These are phyloP conservation scores for Lentithecium fluviatile DNA, from an alignment of 495 filamentous ascomycete species.

Conservation along the genomic window DNA sequence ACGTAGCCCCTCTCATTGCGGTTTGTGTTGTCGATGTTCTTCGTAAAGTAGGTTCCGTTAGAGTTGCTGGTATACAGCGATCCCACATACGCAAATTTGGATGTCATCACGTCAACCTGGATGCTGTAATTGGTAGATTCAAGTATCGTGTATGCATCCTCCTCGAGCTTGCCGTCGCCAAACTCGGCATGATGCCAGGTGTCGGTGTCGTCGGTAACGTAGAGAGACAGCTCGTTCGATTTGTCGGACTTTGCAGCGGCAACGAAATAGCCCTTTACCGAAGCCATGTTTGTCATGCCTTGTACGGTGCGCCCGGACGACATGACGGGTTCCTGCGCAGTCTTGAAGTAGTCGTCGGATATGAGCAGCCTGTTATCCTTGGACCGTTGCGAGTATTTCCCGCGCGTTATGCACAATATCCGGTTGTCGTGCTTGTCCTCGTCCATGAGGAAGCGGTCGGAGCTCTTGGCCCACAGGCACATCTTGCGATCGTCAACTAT, in stretches of 20 bases:
- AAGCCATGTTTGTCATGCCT: constrained; percentile 72
- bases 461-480: constrained; percentile 81
- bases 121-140: constrained; percentile 97
- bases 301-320: constrained; percentile 67
- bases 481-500: constrained; percentile 64
- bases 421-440: constrained; percentile 59
- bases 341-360: constrained; percentile 71
- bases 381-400: constrained; percentile 59
- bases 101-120: constrained; percentile 86
- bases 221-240: constrained; percentile 87
- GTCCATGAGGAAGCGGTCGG: constrained; percentile 66
- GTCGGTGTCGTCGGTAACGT: constrained; percentile 71
- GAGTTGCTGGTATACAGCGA: constrained; percentile 90
- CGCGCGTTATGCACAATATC: constrained; percentile 75
- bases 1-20: constrained; percentile 67
- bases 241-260: constrained; percentile 74
- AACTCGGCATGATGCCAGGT: constrained; percentile 94
- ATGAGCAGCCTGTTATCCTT: constrained; percentile 72
- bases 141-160: constrained; percentile 88
- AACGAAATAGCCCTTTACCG: constrained; percentile 81
- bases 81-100: constrained; percentile 64
- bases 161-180: constrained; percentile 70
- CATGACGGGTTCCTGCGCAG: constrained; percentile 67
- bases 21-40: constrained; percentile 89
- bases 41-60: constrained; percentile 90